These are phyloP conservation scores for Cladosporium phlei DNA, from an alignment of 2,329 filamentous ascomycete genomes.

Conservation along the genomic window DNA sequence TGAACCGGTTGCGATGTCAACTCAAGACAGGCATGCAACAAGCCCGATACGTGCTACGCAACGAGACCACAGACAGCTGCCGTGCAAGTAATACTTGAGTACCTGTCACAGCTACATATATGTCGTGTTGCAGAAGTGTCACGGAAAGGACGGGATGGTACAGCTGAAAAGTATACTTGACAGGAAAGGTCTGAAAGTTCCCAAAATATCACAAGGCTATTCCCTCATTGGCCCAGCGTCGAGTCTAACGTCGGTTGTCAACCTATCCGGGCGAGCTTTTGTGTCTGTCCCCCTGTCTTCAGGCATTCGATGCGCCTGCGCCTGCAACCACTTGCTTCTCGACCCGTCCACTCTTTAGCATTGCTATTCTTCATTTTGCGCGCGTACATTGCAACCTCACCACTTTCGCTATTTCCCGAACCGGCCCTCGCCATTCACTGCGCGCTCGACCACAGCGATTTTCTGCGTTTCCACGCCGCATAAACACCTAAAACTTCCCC, in stretches of 20 bases:
- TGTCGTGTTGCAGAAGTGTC: background rate
- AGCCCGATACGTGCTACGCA: too few species aligned
- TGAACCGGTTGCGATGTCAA: slow-evolving; percentile 1
- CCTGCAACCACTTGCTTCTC: background rate
- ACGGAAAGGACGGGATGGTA: background rate
- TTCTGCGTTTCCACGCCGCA: background rate
- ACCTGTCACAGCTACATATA: background rate
- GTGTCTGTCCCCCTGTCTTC: slow-evolving; percentile 2
- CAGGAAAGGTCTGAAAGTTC: background rate
- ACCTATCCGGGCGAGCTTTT: too few species aligned
- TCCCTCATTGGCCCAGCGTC: background rate
- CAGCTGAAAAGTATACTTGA: background rate
- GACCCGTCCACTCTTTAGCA: background rate
- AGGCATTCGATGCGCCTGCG: background rate
- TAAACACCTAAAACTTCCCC: slow-evolving; percentile 1
- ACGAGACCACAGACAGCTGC: too few species aligned
- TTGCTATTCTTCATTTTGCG: background rate
- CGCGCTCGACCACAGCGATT: background rate
- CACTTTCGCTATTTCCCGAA: background rate
- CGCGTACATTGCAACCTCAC: background rate
- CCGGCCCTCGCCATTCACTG: background rate
- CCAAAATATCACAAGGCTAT: background rate
- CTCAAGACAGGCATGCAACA: background rate
- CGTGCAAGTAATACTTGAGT: background rate
- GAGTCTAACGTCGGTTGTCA: background rate